A percentile compares a stretch with the other conserved stretches of the same genome.
Evolutionary conservation across 75 land plant genomes (phyloP).

Genomic region (Cunninghamia lanceolata): DNA sequence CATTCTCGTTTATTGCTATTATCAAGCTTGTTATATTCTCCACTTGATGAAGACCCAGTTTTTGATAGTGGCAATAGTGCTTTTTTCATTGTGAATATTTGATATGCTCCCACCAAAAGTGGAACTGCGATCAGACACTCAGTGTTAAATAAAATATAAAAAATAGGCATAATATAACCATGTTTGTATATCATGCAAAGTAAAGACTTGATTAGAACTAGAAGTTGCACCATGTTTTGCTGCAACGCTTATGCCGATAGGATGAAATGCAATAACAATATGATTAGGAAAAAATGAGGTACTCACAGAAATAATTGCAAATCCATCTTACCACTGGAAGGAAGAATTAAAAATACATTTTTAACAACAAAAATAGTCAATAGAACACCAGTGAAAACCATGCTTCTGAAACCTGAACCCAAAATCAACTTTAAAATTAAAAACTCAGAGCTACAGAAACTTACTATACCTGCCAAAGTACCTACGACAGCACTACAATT

Average conservation of each 20-base stretch:
- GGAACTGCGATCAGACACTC: slow-evolving; percentile 2
- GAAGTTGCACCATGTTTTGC: no score
- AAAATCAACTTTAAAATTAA: no score
- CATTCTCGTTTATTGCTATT: slow-evolving; percentile 27
- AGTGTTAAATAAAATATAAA: background rate
- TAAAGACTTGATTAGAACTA: background rate
- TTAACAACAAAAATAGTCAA: no score
- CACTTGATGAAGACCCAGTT: background rate
- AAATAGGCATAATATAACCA: background rate
- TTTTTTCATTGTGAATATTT: slow-evolving; percentile 7
- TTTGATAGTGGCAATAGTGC: slow-evolving; percentile 1
- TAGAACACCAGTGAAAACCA: no score
- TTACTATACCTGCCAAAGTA: slow-evolving; percentile 16
- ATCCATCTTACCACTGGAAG: no score
- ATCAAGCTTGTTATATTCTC: background rate
- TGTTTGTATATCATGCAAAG: background rate
- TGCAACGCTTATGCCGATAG: no score
- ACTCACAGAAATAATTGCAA: no score
- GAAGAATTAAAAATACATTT: no score
- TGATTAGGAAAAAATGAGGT: no score
- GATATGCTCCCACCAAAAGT: background rate
- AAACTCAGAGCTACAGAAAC: background rate
- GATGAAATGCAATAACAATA: no score
- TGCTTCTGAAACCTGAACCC: no score
- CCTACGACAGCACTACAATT: slow-evolving; percentile 12